phyloP scores from a whole-genome alignment of 1,139 yeast species.

The Chernovozyma aurita region DNA sequence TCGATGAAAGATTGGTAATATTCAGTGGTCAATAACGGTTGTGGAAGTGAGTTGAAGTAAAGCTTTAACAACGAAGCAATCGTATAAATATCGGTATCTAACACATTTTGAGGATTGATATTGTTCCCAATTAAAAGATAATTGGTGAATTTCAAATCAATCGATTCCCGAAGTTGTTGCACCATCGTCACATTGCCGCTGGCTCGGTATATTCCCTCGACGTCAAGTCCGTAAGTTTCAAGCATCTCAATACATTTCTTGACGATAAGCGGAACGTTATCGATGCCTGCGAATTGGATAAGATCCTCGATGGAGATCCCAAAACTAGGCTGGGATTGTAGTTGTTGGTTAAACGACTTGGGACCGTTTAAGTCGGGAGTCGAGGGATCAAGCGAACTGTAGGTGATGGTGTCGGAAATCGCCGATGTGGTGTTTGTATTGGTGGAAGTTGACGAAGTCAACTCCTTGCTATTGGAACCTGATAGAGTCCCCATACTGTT shows the following conservation, averaged over 20 bases:
- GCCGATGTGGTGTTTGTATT: conserved; percentile 1
- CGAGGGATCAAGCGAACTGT: conserved; percentile 39
- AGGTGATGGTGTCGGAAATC: conserved; percentile 9
- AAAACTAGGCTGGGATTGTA: conserved; percentile 55
- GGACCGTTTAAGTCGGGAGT: conserved; percentile 19
- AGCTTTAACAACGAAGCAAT: conserved; percentile 68
- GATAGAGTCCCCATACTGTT: too few relatives aligned
- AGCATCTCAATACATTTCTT: conserved; percentile 83
- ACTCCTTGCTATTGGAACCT: neutral
- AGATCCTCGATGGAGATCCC: conserved; percentile 76
- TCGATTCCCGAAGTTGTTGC: conserved; percentile 63
- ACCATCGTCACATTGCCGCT: conserved; percentile 76
- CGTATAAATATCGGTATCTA: conserved; percentile 69
- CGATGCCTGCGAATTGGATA: conserved; percentile 74
- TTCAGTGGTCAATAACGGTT: conserved; percentile 58
- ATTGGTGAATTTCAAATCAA: conserved; percentile 76
- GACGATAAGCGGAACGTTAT: conserved; percentile 88
- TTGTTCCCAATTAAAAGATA: conserved; percentile 41
- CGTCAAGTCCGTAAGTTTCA: conserved; percentile 75
- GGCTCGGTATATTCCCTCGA: conserved; percentile 87
- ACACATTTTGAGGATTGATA: conserved; percentile 41
- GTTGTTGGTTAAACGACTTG: conserved; percentile 35
- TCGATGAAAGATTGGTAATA: conserved; percentile 59
- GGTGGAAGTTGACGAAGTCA: neutral
- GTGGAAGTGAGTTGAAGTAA: conserved; percentile 67